Base-by-base conservation (phyloP, 768 basidiomycete genomes). In the Phanerochaete carnosa region DNA sequence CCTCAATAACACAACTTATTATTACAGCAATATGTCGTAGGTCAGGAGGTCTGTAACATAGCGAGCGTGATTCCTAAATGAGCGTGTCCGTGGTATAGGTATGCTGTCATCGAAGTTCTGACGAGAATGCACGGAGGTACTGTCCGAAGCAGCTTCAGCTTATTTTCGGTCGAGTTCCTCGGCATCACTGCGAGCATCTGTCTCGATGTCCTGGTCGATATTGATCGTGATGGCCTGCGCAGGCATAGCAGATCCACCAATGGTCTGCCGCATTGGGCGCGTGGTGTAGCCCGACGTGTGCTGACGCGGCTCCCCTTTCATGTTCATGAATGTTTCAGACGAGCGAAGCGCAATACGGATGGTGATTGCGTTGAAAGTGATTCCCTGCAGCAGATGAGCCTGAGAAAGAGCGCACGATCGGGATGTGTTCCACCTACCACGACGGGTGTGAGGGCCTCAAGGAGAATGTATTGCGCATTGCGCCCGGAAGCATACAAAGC, bases 361-460 rank as follows among this genome's bases (percentile, higher is more conserved):
- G 3, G 64, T 70, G 50, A 70, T 70, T 1, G 64, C 62, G 51
- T 64, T 68, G 64, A 70, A 70, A 12, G 66, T 68, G 26, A 70
- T 68, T 2, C 60, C 66, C 68, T 67, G 28, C 5, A 33, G 13
- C 7, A 28, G 43, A 55, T 32, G 13, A 11, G 9, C 15, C 19
- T 3, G 16, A 32, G 29, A n/a, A 29, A 22, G 12, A 12, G 8
- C 19, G 51, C 5, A 9, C 30, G 33, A n/a, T 9, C 9, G 30
- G 5, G 16, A 29, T 7, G 8, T 11, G 33, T 16, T 25, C 30
- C 12, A 62, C 62, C 30, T 50, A 63, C 62, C 32, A 62, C 60
- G 25, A 57, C 16, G 3, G 60, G 60, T 16, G 60, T 62, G 23
- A 62, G 47, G 30, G 43, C 39, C 46, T 69, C 68, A 2, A 65